Conservation (phyloP, 371 early-diverging fungal species). For the Actinomucor elegans region DNA sequence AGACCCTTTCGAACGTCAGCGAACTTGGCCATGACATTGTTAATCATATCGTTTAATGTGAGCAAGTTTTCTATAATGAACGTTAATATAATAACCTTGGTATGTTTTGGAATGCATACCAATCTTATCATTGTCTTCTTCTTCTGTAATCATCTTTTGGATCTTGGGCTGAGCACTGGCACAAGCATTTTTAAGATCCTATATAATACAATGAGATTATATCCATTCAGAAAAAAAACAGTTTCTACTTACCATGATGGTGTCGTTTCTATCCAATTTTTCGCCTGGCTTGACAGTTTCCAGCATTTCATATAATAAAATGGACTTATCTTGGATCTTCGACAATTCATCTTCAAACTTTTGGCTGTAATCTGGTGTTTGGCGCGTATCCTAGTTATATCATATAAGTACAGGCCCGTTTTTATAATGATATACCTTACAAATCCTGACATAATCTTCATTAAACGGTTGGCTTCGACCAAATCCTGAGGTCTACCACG, state of each 20-base stretch:
- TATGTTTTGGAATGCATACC: conserved; percentile 11
- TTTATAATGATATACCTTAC: conserved; percentile 44
- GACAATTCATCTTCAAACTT: conserved; percentile 84
- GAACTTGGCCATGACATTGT: conserved; percentile 75
- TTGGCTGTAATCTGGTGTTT: conserved; percentile 82
- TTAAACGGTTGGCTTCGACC: conserved; percentile 92
- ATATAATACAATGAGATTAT: conserved; percentile 50
- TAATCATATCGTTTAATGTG: conserved; percentile 84
- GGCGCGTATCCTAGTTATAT: conserved; percentile 65
- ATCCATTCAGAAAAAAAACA: conserved; percentile 4
- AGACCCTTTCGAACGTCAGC: conserved; percentile 66
- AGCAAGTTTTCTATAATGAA: conserved; percentile 56
- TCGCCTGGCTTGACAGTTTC: conserved; percentile 66
- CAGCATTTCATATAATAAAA: conserved; percentile 79
- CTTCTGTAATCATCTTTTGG: conserved; percentile 68
- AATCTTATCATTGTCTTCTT: conserved; percentile 35
- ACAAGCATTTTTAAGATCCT: conserved; percentile 56
- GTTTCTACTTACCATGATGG: conserved; percentile 35
- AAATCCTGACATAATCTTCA: conserved; percentile 97
- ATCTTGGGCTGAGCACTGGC: conserved; percentile 72
- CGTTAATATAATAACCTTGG: conserved; percentile 14
- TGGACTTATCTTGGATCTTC: conserved; percentile 75
- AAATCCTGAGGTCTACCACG: conserved; percentile 94
- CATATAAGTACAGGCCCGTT: neutral
- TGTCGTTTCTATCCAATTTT: conserved; percentile 59